Base-by-base conservation (phyloP, 1,139 yeast species). In the Pichia sp. region DNA sequence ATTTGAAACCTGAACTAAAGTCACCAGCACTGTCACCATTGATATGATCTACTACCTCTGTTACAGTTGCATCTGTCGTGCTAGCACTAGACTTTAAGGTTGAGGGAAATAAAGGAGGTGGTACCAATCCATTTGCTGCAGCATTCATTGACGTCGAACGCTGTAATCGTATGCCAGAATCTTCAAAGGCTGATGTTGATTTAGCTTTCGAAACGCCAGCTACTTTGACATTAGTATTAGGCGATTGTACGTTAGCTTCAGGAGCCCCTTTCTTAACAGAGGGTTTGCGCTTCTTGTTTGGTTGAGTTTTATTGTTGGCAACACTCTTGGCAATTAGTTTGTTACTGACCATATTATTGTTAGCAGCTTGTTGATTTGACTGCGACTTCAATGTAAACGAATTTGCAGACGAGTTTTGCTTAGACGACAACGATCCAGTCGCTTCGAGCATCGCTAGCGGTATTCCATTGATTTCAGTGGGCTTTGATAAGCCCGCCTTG, bases 361-460 rank as follows among this genome's bases (percentile, higher is more conserved):
- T 38, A 53, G 54, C 11, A 46, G 8, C 13, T 42, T 42, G 40
- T 50, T 34, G 4, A 15, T 5, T 29, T 2, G 45, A 36, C 32
- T 56, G 51, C 16, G 29, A 16, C 41, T 15, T 41, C 16, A 31
- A 36, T 40, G 48, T 45, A 40, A 41, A 43, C 3, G 30, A 8
- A 42, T 47, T 29, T 30, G 49, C n/a, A 26, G 46, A 32, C n/a
- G 30, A 32, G 41, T 34, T 40, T 53, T 23, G 41, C 34, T 54
- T 36, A 11, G 29, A 40, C 11, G 51, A 34, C 41, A 83, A 75
- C 58, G 89, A 82, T 3, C 95, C 95, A 0, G 93, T 87, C 10
- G 90, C 90, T 56, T 85, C 90, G 45, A 87, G 76, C 88, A 87
- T 85, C 2, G 88, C 80, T 45, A 87, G 70, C 2, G 95, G 95